Conservation (phyloP, 31 red algal genomes). For the Bonnemaisonia californica region DNA sequence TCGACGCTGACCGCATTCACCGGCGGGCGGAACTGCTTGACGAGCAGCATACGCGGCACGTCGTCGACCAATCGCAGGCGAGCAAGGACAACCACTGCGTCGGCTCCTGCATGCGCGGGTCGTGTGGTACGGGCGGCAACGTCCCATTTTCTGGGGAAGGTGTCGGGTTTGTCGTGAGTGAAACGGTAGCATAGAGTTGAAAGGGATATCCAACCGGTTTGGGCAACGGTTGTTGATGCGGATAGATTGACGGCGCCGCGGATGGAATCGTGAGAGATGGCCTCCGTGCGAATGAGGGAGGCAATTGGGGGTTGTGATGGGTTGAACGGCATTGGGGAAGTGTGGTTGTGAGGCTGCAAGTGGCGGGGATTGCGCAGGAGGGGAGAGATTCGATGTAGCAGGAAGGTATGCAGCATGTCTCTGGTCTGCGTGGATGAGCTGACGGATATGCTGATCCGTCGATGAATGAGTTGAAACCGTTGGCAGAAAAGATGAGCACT, state of each 20-base stretch:
- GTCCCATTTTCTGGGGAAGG: conserved; percentile 47
- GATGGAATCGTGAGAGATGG: conserved; percentile 9
- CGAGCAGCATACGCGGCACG: conserved; percentile 54
- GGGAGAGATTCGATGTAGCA: too few relatives aligned
- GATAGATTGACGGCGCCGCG: conserved; percentile 18
- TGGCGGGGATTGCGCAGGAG: too few relatives aligned
- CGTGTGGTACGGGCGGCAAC: conserved; percentile 47
- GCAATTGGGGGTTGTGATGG: conserved; percentile 42
- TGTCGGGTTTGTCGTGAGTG: conserved; percentile 26
- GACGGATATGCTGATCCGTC: too few relatives aligned
- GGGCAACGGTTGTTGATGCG: not conserved
- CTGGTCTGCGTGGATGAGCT: too few relatives aligned
- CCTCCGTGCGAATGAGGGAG: conserved; percentile 50
- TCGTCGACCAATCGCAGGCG: conserved; percentile 36
- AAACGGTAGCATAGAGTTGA: conserved; percentile 38
- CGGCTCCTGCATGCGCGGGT: not conserved
- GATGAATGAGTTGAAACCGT: too few relatives aligned
- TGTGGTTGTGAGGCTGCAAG: too few relatives aligned
- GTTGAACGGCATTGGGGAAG: not conserved
- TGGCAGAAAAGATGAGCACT: too few relatives aligned
- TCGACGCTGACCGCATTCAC: conserved; percentile 59
- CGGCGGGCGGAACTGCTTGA: conserved; percentile 78
- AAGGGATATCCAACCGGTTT: conserved; percentile 42
- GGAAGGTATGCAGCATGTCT: too few relatives aligned
- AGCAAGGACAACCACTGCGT: conserved; percentile 63